Base-by-base conservation (phyloP, 805 yeast species). In the Pichia kluyveri region DNA sequence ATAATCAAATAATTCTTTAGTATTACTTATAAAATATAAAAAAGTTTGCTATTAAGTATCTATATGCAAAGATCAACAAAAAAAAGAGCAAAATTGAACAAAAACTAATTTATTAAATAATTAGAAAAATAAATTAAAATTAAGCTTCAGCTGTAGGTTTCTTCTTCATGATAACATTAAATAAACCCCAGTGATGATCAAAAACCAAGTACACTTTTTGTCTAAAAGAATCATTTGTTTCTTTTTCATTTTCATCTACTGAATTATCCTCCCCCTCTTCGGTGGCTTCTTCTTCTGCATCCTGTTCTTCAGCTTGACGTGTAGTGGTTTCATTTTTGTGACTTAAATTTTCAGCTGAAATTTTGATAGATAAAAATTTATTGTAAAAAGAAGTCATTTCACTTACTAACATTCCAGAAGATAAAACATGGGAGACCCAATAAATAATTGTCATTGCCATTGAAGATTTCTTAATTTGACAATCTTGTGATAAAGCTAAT, bases 381-480 rank as follows among this genome's bases (percentile, higher is more conserved):
- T 43, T 51, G n/a, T 37, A 31, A 38, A 52, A 58, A 11, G 53
- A 36, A 5, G 52, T 30, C 2, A 51, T 48, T 40, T 53, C 53
- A 2, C 51, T 43, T 1, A 55, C 44, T 5, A 59, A 40, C 5
- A 51, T 4, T 5, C 57, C 54, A 6, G 59, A 40, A 3, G 54
- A 52, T 8, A 54, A 11, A 1, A 51, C 23, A 41, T 58, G 54
- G 1, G 54, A 17, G 2, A 48, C 42, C 46, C 54, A 47, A 18
- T 44, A 42, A 7, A 58, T 26, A 19, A 57, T 48, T 7, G 58
- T 45, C 1, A 56, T 18, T 0, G 51, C 56, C 52, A 57, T 45
- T 2, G 57, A 51, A 0, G 60, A 53, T 43, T 59, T 59, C 30
- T 59, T 56, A 14, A 57, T 19, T 43, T 54, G 57, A 45, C 61